A percentile compares a stretch with the other conserved stretches of the same genome.
These are phyloP conservation scores for Dactylellina parvicollis DNA, from an alignment of 2,329 filamentous ascomycete species.

Conservation along the genomic window DNA sequence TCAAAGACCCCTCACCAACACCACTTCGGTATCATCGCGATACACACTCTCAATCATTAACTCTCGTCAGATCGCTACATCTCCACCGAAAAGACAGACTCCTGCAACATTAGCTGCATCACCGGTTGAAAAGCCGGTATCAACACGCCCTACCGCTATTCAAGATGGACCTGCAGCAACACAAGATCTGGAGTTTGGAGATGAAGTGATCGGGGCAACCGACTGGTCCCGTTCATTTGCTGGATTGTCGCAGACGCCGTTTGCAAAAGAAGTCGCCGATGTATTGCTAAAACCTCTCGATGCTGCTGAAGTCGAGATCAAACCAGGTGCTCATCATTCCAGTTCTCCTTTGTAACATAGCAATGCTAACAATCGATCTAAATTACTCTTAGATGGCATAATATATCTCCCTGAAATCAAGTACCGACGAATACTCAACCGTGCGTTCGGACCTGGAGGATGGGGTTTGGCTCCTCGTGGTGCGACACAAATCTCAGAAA, in stretches of 20 bases:
- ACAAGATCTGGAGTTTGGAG: constrained; percentile 25
- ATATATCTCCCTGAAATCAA: constrained; percentile 98
- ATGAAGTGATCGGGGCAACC: constrained; percentile 60
- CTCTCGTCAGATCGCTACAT: constrained; percentile 25
- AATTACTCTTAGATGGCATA: constrained; percentile 75
- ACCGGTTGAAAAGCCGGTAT: constrained; percentile 4
- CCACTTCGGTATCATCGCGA: constrained; percentile 19
- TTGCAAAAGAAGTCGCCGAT: constrained; percentile 74
- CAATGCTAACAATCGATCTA: constrained; percentile 5
- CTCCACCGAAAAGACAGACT: constrained; percentile 38
- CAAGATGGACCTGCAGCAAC: constrained; percentile 36
- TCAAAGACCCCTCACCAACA: constrained; percentile 13
- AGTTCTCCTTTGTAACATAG: neutral
- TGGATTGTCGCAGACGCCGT: constrained; percentile 76
- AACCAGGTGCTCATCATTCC: constrained; percentile 68
- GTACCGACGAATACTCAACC: constrained; percentile 88
- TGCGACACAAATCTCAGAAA: constrained; percentile 83
- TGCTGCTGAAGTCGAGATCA: constrained; percentile 87
- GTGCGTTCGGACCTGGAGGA: constrained; percentile 90
- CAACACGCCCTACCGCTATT: constrained; percentile 22
- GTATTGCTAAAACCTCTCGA: constrained; percentile 75
- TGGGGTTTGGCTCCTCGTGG: constrained; percentile 93
- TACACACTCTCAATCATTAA: constrained; percentile 12
- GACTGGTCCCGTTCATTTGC: constrained; percentile 89
- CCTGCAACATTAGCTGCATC: neutral